Percentiles rank a stretch among this genome's conserved stretches.
Conservation (phyloP, 2,329 filamentous ascomycete species). For the Niveomyces coronatus region DNA sequence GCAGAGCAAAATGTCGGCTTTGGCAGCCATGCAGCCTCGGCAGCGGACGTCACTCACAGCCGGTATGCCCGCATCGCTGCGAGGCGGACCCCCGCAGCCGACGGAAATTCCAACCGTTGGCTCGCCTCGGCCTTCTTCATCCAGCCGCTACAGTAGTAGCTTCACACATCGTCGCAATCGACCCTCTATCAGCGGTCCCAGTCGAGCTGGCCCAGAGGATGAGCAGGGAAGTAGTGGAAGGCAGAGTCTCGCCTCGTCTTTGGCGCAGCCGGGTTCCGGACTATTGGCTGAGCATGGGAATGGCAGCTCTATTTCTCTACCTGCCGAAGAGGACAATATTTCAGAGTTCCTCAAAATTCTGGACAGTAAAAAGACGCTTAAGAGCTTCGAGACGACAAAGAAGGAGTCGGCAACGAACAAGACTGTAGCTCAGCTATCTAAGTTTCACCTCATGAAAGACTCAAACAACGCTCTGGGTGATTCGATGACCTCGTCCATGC, state of each 20-base stretch:
- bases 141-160: constrained; percentile 86
- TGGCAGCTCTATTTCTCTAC: constrained; percentile 55
- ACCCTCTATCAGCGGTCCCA: constrained; percentile 64
- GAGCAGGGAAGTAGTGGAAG: constrained; percentile 74
- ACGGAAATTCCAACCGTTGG: constrained; percentile 58
- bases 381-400: constrained; percentile 61
- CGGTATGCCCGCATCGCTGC: constrained; percentile 63
- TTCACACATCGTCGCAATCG: constrained; percentile 78
- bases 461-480: constrained; percentile 84
- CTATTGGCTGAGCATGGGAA: constrained; percentile 61
- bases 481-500: constrained; percentile 82
- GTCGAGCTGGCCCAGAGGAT: constrained; percentile 51
- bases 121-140: constrained; percentile 68
- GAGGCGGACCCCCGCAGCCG: constrained; percentile 52
- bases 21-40: constrained; percentile 43
- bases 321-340: constrained; percentile 82
- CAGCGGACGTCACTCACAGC: constrained; percentile 65
- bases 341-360: constrained; percentile 85
- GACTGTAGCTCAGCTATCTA: constrained; percentile 69
- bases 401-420: constrained; percentile 62
- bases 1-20: constrained; percentile 35
- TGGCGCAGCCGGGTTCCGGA: constrained; percentile 65
- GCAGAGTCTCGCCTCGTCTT: constrained; percentile 61
- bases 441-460: constrained; percentile 82
- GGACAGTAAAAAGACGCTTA: constrained; percentile 78